These are phyloP conservation scores for Pythium diclinum DNA, from an alignment of 352 stramenopile genomes.

Conservation along the genomic window DNA sequence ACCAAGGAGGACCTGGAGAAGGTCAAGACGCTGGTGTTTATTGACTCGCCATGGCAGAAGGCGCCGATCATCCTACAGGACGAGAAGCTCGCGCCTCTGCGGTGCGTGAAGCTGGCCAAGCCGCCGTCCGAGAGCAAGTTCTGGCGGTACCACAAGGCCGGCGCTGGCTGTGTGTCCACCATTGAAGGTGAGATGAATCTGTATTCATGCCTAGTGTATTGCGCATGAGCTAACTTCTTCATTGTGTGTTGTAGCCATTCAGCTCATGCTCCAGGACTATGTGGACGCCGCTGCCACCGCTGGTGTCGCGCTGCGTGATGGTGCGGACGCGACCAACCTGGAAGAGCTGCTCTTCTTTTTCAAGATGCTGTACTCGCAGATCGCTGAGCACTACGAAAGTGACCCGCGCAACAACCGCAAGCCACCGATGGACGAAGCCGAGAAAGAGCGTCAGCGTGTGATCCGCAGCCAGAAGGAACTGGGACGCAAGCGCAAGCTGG, in stretches of 20 bases:
- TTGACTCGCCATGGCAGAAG: slow-evolving; percentile 87
- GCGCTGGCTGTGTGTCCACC: slow-evolving; percentile 82
- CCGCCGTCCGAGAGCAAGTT: slow-evolving; percentile 83
- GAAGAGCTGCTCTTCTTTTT: slow-evolving; percentile 84
- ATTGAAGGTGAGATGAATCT: slow-evolving; percentile 72
- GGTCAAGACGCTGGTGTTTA: slow-evolving; percentile 77
- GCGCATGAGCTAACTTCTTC: neutral
- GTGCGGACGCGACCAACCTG: slow-evolving; percentile 38
- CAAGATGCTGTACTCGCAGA: slow-evolving; percentile 66
- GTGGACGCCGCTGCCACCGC: slow-evolving; percentile 36
- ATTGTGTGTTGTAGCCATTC: slow-evolving; percentile 44
- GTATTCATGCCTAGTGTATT: too few relatives aligned
- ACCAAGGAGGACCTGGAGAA: slow-evolving; percentile 49
- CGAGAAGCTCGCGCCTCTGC: slow-evolving; percentile 45
- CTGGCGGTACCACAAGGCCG: slow-evolving; percentile 85
- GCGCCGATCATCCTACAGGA: slow-evolving; percentile 70
- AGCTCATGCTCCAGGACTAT: slow-evolving; percentile 83
- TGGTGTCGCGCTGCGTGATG: slow-evolving; percentile 32
- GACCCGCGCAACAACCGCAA: slow-evolving; percentile 49
- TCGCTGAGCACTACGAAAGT: slow-evolving; percentile 58
- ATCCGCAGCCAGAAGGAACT: slow-evolving; percentile 75
- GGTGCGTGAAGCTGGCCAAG: slow-evolving; percentile 75
- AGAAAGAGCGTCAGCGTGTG: slow-evolving; percentile 75
- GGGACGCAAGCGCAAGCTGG: slow-evolving; percentile 68
- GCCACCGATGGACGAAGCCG: slow-evolving; percentile 73